A percentile compares a stretch with the other conserved stretches of the same genome.
Evolutionary conservation across 139 green algal species (phyloP).

Genomic region (Chlamydomonas incerta): DNA sequence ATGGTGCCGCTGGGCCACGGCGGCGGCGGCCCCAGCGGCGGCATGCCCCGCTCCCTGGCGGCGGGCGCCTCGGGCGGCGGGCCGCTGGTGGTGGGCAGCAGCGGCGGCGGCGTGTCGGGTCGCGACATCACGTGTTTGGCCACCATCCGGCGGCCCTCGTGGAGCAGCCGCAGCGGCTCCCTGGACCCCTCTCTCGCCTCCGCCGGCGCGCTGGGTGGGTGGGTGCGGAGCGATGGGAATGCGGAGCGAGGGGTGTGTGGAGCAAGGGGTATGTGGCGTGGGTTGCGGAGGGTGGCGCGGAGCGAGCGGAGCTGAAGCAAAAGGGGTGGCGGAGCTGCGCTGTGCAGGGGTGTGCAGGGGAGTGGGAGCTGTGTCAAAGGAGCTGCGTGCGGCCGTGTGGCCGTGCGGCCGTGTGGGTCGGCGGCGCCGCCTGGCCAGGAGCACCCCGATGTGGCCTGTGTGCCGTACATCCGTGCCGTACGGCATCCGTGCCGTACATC

Average conservation of each 20-base stretch:
- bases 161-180: constrained; percentile 11
- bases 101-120: background rate
- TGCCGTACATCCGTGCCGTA: no score
- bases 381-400: no score
- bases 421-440: no score
- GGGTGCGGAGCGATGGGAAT: background rate
- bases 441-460: no score
- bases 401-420: no score
- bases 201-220: background rate
- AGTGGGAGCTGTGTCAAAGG: no score
- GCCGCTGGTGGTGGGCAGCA: background rate
- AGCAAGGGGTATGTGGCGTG: background rate
- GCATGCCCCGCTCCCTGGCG: background rate
- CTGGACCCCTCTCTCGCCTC: constrained; percentile 26
- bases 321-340: background rate
- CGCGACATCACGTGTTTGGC: constrained; percentile 34
- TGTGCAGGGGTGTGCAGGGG: no score
- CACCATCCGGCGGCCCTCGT: constrained; percentile 32
- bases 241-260: no score
- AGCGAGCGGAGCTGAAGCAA: background rate
- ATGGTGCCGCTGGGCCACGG: constrained; percentile 30
- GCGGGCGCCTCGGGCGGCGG: background rate
- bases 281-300: background rate
- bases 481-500: no score
- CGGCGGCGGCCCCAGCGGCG: background rate